Conservation (phyloP, 352 stramenopile species). For the Nothophytophthora sp. region DNA sequence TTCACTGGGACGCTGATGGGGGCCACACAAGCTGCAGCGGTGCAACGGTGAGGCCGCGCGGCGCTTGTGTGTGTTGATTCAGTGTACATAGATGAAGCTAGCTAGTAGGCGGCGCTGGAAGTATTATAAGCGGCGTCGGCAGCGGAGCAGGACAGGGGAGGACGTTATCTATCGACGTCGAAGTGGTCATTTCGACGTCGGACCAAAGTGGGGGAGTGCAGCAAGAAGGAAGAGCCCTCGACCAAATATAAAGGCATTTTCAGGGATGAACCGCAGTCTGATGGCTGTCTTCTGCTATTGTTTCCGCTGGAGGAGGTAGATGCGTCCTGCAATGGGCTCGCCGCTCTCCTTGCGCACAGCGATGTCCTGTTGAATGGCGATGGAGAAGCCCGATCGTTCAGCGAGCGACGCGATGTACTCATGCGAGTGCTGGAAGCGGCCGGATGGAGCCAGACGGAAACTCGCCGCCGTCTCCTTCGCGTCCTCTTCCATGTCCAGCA, state of each 20-base stretch:
- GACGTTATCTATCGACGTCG: too few species aligned
- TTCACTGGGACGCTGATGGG: background rate
- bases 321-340: conserved; percentile 62
- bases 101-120: too few species aligned
- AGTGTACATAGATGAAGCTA: conserved; percentile 22
- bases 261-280: too few species aligned
- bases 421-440: conserved; percentile 79
- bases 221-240: too few species aligned
- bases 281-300: too few species aligned
- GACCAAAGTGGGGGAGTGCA: too few species aligned
- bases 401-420: conserved; percentile 58
- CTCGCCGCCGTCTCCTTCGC: conserved; percentile 2
- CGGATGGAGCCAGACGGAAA: conserved; percentile 63
- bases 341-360: conserved; percentile 73
- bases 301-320: conserved; percentile 60
- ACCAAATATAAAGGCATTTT: too few species aligned
- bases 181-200: too few species aligned
- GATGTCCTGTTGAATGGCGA: conserved; percentile 44
- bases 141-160: too few species aligned
- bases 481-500: too few species aligned
- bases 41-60: conserved; percentile 1
- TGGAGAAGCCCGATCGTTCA: conserved; percentile 33
- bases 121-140: too few species aligned
- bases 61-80: background rate
- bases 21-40: conserved; percentile 4